These are phyloP conservation scores for Fusarium sp. DNA, from an alignment of 2,329 filamentous ascomycete species.

Conservation along the genomic window DNA sequence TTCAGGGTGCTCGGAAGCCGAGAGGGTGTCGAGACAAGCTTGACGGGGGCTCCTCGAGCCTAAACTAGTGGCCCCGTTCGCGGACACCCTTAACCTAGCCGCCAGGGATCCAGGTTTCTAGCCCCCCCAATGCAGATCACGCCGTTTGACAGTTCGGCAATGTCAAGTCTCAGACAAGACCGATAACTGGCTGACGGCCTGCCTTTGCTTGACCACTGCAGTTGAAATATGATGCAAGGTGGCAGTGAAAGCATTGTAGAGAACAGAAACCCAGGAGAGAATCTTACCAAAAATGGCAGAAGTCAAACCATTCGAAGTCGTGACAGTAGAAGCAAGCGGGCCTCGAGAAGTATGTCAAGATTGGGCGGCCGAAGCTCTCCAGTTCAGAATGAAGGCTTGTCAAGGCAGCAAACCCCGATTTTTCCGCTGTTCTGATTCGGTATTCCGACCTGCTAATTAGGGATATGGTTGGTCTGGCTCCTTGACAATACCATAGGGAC, in stretches of 20 bases:
- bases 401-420: background rate
- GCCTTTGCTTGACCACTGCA: background rate
- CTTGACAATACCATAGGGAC: background rate
- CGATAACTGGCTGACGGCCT: constrained; percentile 10
- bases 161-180: constrained; percentile 27
- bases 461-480: background rate
- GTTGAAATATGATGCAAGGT: background rate
- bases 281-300: background rate
- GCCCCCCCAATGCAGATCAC: constrained; percentile 43
- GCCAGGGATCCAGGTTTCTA: constrained; percentile 41
- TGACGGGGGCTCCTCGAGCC: constrained; percentile 33
- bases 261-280: background rate
- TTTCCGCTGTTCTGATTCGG: background rate
- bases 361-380: background rate
- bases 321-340: background rate
- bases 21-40: constrained; percentile 38
- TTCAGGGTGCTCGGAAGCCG: constrained; percentile 19
- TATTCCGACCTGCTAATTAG: background rate
- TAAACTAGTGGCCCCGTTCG: constrained; percentile 37
- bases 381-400: background rate
- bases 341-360: background rate
- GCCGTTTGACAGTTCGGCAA: constrained; percentile 43
- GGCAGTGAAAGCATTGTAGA: background rate
- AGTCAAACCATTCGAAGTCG: background rate
- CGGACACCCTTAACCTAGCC: constrained; percentile 33